These are phyloP conservation scores for Porphyra umbilicalis DNA, from an alignment of 31 red algal species.

Conservation along the genomic window DNA sequence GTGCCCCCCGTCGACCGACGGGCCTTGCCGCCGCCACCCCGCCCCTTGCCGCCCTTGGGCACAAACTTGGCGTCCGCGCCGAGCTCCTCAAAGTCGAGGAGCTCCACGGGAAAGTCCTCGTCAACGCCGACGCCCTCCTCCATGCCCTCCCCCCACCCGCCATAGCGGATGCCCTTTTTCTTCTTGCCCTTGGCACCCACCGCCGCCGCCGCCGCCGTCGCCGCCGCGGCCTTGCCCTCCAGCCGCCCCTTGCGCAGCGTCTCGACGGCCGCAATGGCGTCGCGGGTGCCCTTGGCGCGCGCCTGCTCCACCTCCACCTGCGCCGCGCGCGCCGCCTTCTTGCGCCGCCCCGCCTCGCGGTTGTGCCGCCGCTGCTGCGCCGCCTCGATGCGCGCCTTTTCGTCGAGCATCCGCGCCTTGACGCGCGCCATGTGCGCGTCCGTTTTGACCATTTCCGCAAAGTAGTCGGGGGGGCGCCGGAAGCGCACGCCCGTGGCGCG, in stretches of 20 bases:
- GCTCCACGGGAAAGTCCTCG: conserved; percentile 74
- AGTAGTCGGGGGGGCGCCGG: conserved; percentile 84
- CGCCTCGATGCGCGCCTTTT: conserved; percentile 66
- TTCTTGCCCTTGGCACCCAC: not conserved
- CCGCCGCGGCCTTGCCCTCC: conserved; percentile 18
- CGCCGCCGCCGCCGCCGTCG: not conserved
- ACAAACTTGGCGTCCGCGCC: conserved; percentile 45
- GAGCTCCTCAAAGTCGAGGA: conserved; percentile 73
- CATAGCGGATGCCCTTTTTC: not conserved
- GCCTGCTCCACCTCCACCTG: conserved; percentile 77
- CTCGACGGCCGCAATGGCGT: conserved; percentile 48
- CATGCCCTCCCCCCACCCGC: not conserved
- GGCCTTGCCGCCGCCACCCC: conserved; percentile 41
- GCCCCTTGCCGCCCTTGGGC: conserved; percentile 20
- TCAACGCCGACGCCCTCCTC: conserved; percentile 25
- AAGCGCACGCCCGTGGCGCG: conserved; percentile 44
- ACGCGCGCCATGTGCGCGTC: conserved; percentile 89
- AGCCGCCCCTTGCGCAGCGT: conserved; percentile 56
- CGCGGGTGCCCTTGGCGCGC: conserved; percentile 54
- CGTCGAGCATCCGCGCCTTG: conserved; percentile 43
- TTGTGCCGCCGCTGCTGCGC: conserved; percentile 69
- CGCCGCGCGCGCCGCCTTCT: conserved; percentile 44
- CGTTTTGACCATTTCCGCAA: conserved; percentile 96
- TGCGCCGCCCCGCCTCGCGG: conserved; percentile 51
- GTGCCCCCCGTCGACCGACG: not conserved